Conservation (phyloP, 768 basidiomycete genomes). For the Trametes elegans region DNA sequence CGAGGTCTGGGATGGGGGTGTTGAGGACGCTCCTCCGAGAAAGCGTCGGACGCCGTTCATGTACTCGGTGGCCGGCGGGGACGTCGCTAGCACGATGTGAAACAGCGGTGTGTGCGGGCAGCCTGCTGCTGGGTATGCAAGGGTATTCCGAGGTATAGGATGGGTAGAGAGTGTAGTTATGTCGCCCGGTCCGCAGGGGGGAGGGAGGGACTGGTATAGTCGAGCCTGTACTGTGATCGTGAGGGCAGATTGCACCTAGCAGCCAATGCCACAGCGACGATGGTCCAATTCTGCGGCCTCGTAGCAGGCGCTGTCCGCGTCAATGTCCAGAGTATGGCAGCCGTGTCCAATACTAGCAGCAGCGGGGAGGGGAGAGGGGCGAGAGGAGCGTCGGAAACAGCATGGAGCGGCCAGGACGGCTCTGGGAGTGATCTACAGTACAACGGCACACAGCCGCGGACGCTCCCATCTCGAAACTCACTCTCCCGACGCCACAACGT, state of each 20-base stretch:
- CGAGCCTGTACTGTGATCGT: conserved; percentile 13
- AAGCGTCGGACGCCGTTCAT: conserved; percentile 78
- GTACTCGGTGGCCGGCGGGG: conserved; percentile 3
- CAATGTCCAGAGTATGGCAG: neutral
- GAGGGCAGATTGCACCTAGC: conserved; percentile 8
- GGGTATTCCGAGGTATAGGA: conserved; percentile 4
- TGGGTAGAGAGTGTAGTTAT: neutral
- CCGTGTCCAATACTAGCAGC: neutral
- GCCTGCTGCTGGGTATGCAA: conserved; percentile 16
- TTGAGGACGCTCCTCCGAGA: conserved; percentile 38
- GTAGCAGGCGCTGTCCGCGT: neutral
- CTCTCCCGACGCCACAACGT: neutral
- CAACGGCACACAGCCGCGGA: conserved; percentile 2
- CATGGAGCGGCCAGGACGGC: conserved; percentile 6
- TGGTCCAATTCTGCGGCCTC: neutral
- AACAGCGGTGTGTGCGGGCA: conserved; percentile 1
- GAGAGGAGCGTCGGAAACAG: neutral
- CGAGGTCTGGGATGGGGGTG: conserved; percentile 11
- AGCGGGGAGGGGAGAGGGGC: neutral
- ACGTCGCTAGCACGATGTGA: neutral
- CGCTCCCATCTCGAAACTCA: neutral
- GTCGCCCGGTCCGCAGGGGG: neutral
- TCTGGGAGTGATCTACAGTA: conserved; percentile 6
- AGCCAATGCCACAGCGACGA: conserved; percentile 5
- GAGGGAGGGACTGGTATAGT: neutral